Evolutionary conservation across 2,329 filamentous ascomycete species (phyloP).

Genomic region (Ascosphaera apis): DNA sequence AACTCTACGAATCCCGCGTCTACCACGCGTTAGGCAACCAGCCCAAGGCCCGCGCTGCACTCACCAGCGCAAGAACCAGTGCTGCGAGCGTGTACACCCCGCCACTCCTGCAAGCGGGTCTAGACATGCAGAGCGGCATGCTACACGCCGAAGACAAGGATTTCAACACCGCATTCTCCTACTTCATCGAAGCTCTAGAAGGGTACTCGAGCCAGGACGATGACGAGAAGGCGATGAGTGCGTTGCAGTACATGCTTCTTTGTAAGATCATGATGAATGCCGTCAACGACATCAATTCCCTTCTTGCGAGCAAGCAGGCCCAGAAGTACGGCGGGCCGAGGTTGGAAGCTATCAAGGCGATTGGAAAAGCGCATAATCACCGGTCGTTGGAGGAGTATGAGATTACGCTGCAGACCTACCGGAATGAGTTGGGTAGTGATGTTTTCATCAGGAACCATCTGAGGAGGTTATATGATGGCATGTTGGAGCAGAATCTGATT

Average conservation of each 20-base stretch:
- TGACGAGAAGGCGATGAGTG: conserved; percentile 70
- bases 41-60: conserved; percentile 77
- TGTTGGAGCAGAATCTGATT: conserved; percentile 98
- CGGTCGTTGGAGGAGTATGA: conserved; percentile 95
- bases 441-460: conserved; percentile 94
- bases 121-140: conserved; percentile 99
- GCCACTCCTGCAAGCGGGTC: conserved; percentile 75
- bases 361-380: conserved; percentile 85
- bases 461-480: conserved; percentile 84
- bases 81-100: conserved; percentile 95
- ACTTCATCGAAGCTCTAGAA: conserved; percentile 97
- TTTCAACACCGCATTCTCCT: conserved; percentile 96
- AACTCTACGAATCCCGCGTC: conserved; percentile 86
- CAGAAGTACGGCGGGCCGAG: conserved; percentile 89
- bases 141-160: conserved; percentile 96
- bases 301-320: conserved; percentile 91
- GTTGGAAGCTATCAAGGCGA: conserved; percentile 97
- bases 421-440: conserved; percentile 82
- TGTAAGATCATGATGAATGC: conserved; percentile 99
- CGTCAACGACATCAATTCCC: conserved; percentile 80
- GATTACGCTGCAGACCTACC: conserved; percentile 67
- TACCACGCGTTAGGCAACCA: conserved; percentile 97
- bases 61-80: conserved; percentile 83
- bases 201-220: conserved; percentile 91
- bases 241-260: conserved; percentile 95